phyloP scores from a whole-genome alignment of 2,329 filamentous ascomycete genomes.

The Diaporthe humulicola region DNA sequence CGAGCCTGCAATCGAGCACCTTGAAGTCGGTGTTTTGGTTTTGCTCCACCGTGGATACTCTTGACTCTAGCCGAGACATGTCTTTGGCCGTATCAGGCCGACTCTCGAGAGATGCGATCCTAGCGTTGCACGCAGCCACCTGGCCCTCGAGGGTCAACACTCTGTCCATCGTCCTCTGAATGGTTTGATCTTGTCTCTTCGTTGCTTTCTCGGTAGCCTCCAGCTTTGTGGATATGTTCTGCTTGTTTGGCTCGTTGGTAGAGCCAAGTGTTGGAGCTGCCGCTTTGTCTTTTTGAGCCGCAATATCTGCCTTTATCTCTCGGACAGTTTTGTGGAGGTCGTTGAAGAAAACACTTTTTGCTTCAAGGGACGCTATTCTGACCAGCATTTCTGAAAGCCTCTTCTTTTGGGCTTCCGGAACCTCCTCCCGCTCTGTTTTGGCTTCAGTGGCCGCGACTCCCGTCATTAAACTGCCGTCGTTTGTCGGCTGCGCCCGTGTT shows the following conservation, averaged over 20 bases:
- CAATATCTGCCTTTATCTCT: background rate
- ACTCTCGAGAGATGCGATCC: background rate
- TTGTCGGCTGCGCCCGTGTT: background rate
- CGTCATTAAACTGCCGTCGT: background rate
- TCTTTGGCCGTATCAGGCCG: background rate
- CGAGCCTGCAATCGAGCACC: background rate
- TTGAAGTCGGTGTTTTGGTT: constrained; percentile 3
- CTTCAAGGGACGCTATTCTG: background rate
- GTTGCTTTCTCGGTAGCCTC: background rate
- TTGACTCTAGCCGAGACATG: background rate
- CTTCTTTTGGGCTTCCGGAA: background rate
- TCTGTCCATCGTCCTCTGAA: background rate
- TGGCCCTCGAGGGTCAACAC: background rate
- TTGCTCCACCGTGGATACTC: background rate
- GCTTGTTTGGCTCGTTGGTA: background rate
- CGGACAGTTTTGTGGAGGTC: background rate
- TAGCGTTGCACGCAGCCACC: background rate
- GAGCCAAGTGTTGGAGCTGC: background rate
- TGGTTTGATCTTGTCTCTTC: background rate
- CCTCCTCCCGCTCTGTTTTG: too few species aligned
- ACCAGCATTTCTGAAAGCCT: background rate
- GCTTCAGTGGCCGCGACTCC: background rate
- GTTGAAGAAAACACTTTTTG: background rate
- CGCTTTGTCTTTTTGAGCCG: background rate
- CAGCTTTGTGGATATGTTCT: background rate